Evolutionary conservation across 352 stramenopile species (phyloP), one percentile per base, ranked within the genome.

Genomic region (Bremia lactucae): DNA sequence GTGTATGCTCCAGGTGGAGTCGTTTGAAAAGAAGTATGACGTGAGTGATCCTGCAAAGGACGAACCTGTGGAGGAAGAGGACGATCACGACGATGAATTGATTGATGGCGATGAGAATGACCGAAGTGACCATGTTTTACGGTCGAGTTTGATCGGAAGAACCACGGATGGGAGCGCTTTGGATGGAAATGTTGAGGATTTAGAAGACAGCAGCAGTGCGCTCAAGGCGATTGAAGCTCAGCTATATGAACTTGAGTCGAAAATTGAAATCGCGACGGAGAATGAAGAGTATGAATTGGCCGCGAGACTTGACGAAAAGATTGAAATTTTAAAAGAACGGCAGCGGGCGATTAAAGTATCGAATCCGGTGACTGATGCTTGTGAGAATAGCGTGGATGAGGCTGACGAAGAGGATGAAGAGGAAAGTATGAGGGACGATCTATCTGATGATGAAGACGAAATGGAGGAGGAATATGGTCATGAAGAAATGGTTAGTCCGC

Each of bases 271-370:
- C 19, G 79, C 79, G 2, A 91, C 79, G 0, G 76, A 86, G 35
- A 80, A 83, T 20, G 79, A 91, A 47, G 65, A 91, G 2, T 88
- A 91, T 42, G 79, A 91, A 31, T 49, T 83, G 31, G 79, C 79
- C 26, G 79, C 75, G 9, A 79, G 59, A 22, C 47, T 91, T 34
- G 79, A 91, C 36, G 73, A 87, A 20, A 74, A 83, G 43, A 62
- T 91, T 9, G 72, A 88, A 42, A 34, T 24, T 0, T 56, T 85
- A 25, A 81, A 83, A 47, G 44, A 65, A 13, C 70, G 64, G 3
- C 60, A 81, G 35, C 55, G 67, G 41, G 57, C 55, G 3, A 60
- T 86, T 1, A 31, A 68, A 31, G 57, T 59, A 1, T 58, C 33
- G n/a, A 38, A 76, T 2, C 36, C 49, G 4, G 47, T 55, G 13